Evolutionary conservation across 805 yeast genomes (phyloP).

Genomic region (Debaryomyces prosopidis): DNA sequence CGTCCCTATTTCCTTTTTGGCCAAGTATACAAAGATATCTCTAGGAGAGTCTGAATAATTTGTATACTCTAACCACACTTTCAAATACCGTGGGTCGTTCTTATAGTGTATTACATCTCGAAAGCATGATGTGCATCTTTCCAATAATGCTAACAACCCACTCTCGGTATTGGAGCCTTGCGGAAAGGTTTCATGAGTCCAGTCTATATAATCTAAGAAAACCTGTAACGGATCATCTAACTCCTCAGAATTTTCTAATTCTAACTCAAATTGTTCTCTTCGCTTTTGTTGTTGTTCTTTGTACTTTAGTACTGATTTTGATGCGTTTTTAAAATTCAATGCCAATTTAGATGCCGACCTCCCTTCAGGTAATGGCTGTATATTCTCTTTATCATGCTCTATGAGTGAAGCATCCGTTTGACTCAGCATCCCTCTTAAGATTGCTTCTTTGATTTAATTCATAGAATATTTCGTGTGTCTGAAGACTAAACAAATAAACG

Average conservation of each 20-base stretch:
- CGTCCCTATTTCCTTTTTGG: slow-evolving; percentile 69
- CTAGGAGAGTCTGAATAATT: slow-evolving; percentile 66
- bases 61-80: slow-evolving; percentile 80
- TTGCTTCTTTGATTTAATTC: not conserved
- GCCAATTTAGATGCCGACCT: slow-evolving; percentile 63
- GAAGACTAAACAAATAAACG: not conserved
- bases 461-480: no score
- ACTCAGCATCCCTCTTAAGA: not conserved
- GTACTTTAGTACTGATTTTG: slow-evolving; percentile 17
- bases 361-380: slow-evolving; percentile 66
- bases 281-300: slow-evolving; percentile 31
- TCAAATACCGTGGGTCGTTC: slow-evolving; percentile 79
- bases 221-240: slow-evolving; percentile 83
- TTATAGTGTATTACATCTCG: slow-evolving; percentile 66
- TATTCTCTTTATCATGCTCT: slow-evolving; percentile 70
- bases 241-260: slow-evolving; percentile 53
- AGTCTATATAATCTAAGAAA: slow-evolving; percentile 70
- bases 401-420: slow-evolving; percentile 16
- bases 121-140: slow-evolving; percentile 69
- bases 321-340: slow-evolving; percentile 32
- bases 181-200: slow-evolving; percentile 66
- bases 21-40: slow-evolving; percentile 70
- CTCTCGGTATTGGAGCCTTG: slow-evolving; percentile 62
- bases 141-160: slow-evolving; percentile 65
- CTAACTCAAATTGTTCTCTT: slow-evolving; percentile 49